Conservation (phyloP, 2,329 filamentous ascomycete genomes). For the Botryotinia narcissicola region DNA sequence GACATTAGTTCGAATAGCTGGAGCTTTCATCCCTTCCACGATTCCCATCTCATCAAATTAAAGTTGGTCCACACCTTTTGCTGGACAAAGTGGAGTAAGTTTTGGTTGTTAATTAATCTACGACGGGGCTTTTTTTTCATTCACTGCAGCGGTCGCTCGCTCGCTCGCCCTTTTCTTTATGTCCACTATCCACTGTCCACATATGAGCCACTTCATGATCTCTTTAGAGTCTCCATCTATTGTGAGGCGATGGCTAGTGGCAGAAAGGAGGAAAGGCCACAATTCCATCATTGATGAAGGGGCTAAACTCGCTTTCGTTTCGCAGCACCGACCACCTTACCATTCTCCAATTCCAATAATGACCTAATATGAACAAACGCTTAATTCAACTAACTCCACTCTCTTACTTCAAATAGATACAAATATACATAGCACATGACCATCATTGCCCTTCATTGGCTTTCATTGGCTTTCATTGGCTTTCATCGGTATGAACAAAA, state of each 20-base stretch:
- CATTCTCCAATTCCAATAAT: background rate
- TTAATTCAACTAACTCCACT: conserved; percentile 1
- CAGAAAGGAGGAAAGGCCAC: background rate
- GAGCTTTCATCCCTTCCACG: background rate
- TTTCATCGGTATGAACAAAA: background rate
- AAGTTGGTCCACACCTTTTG: conserved; percentile 2
- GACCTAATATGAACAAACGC: background rate
- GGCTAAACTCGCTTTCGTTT: conserved; percentile 14
- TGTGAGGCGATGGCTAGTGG: background rate
- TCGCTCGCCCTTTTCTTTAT: background rate
- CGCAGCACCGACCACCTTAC: conserved; percentile 10
- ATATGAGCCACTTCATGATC: background rate
- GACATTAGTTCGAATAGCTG: background rate
- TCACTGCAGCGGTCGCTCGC: background rate
- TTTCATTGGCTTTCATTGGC: background rate
- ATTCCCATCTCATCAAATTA: conserved; percentile 16
- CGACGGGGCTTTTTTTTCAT: background rate
- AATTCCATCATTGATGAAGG: conserved; percentile 16
- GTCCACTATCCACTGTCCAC: background rate
- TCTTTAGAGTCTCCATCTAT: background rate
- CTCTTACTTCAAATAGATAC: background rate
- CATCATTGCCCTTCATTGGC: background rate
- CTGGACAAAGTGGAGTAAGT: background rate
- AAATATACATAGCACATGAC: conserved; percentile 7
- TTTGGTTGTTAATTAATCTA: conserved; percentile 1